Percentiles rank a stretch among this genome's conserved stretches.
These are phyloP conservation scores for Phyllosticta citrichinensis DNA, from an alignment of 2,329 filamentous ascomycete genomes.

Conservation along the genomic window DNA sequence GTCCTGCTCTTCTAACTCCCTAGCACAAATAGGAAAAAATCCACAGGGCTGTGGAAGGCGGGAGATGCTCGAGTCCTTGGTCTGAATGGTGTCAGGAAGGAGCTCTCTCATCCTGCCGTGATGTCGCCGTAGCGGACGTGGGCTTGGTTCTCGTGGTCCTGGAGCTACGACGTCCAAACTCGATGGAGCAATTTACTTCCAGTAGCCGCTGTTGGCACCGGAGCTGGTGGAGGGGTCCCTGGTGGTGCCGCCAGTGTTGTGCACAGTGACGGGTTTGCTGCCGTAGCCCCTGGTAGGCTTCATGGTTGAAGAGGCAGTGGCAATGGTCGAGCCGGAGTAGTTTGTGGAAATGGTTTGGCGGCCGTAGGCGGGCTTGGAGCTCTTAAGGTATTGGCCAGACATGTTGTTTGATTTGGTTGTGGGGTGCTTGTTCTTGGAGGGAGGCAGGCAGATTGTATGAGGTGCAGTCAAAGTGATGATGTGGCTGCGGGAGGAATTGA, in stretches of 20 bases:
- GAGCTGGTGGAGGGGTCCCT: neutral
- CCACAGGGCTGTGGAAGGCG: neutral
- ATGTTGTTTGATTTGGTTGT: neutral
- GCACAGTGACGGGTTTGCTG: conserved; percentile 2
- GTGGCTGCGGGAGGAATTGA: conserved; percentile 6
- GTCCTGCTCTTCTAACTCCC: neutral
- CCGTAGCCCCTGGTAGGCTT: conserved; percentile 7
- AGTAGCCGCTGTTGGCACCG: conserved; percentile 1
- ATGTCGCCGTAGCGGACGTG: no score
- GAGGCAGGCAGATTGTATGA: neutral
- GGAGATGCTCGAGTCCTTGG: neutral
- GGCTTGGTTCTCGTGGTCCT: neutral
- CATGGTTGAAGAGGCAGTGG: conserved; percentile 4
- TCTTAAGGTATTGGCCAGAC: conserved; percentile 1
- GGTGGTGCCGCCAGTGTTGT: neutral
- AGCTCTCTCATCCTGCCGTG: neutral
- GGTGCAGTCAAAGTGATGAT: conserved; percentile 6
- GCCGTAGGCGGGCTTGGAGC: conserved; percentile 1
- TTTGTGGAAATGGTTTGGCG: neutral
- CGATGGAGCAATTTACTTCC: neutral
- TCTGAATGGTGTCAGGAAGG: neutral
- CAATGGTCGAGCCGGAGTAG: conserved; percentile 5
- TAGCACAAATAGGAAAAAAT: neutral
- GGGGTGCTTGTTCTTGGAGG: conserved; percentile 1
- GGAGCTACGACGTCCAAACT: neutral